phyloP scores from a whole-genome alignment of 1,284 basidiomycete species.

The Cutaneotrichosporon arboriforme region DNA sequence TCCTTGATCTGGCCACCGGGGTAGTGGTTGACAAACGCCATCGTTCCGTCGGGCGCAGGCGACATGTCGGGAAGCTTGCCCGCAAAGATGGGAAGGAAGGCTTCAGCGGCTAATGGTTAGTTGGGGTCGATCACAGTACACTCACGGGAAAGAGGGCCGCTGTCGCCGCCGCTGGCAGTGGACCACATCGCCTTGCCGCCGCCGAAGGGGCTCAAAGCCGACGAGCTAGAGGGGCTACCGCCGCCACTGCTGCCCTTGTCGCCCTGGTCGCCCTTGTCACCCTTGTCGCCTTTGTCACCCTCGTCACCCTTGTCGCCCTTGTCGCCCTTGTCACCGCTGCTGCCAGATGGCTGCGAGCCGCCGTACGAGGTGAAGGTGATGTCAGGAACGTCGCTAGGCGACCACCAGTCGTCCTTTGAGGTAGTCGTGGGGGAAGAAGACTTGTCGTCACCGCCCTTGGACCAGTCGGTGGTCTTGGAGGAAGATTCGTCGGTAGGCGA shows the following conservation, averaged over 20 bases:
- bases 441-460: neutral
- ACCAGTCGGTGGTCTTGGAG: constrained; percentile 1
- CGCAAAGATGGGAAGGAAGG: constrained; percentile 34
- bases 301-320: neutral
- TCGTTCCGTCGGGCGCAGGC: constrained; percentile 38
- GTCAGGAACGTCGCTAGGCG: neutral
- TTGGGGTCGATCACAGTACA: neutral
- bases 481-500: too few relatives aligned
- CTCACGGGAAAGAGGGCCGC: neutral
- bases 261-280: too few relatives aligned
- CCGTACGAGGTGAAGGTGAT: neutral
- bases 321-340: neutral
- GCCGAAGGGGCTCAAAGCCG: too few relatives aligned
- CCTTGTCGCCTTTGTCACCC: neutral
- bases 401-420: neutral
- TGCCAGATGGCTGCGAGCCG: neutral
- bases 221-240: too few relatives aligned
- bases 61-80: constrained; percentile 28
- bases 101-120: constrained; percentile 21
- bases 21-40: constrained; percentile 26
- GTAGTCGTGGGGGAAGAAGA: neutral
- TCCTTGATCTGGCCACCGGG: constrained; percentile 24
- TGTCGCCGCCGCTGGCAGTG: neutral
- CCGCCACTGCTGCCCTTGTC: too few relatives aligned
- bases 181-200: neutral